Evolutionary conservation across 495 filamentous ascomycete genomes (phyloP).

Genomic region (Talaromyces trachyspermus): DNA sequence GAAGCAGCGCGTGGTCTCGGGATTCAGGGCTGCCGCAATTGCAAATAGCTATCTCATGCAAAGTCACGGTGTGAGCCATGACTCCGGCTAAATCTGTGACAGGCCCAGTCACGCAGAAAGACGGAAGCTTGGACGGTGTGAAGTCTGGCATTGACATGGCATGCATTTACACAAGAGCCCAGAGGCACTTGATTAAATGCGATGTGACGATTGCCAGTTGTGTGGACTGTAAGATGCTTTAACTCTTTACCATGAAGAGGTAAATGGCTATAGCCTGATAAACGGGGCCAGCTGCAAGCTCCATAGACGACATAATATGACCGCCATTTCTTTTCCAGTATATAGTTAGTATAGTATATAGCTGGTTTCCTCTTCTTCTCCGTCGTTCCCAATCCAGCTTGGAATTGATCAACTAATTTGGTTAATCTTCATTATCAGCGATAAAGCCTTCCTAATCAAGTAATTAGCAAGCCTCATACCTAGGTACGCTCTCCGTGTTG

Average conservation of each 20-base stretch:
- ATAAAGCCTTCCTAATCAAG: neutral
- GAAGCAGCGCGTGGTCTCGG: neutral
- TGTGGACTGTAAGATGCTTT: neutral
- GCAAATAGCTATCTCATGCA: neutral
- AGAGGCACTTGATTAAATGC: neutral
- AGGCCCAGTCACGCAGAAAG: neutral
- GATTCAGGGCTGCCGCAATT: neutral
- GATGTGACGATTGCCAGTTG: neutral
- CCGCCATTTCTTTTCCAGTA: neutral
- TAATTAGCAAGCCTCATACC: neutral
- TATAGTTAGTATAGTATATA: neutral
- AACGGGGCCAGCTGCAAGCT: neutral
- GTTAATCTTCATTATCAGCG: neutral
- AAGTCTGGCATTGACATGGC: neutral
- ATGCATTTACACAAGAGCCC: neutral
- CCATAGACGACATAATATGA: neutral
- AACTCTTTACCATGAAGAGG: neutral
- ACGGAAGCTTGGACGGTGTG: constrained; percentile 1
- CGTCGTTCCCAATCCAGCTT: neutral
- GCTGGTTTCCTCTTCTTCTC: constrained; percentile 1
- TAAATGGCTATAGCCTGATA: neutral
- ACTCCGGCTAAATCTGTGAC: neutral
- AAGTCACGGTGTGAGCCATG: neutral
- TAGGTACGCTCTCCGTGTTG: too few species aligned
- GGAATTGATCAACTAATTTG: neutral